These are phyloP conservation scores for Bullera alba DNA, from an alignment of 768 basidiomycete genomes.

Conservation along the genomic window DNA sequence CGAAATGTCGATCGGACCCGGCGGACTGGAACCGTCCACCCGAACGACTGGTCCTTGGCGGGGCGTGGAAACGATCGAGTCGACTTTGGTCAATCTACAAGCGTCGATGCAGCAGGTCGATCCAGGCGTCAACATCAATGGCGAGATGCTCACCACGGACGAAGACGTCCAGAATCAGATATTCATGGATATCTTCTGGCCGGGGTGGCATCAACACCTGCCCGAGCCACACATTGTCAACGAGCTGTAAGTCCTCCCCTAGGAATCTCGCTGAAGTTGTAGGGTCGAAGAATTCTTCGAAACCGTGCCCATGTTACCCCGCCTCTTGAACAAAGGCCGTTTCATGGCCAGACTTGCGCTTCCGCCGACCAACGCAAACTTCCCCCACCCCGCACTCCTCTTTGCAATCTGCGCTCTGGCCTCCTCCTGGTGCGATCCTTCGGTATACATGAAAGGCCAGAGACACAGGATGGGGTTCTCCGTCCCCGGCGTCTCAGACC, in stretches of 20 bases:
- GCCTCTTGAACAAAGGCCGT: constrained; percentile 61
- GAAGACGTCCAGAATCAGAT: constrained; percentile 33
- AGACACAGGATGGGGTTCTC: neutral
- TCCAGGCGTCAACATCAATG: constrained; percentile 1
- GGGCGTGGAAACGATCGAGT: constrained; percentile 24
- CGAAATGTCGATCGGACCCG: no score
- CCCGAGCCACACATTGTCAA: constrained; percentile 40
- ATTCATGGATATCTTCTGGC: constrained; percentile 41
- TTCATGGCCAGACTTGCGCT: constrained; percentile 64
- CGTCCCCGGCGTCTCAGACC: neutral
- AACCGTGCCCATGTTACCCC: constrained; percentile 66
- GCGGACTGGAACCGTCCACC: constrained; percentile 8
- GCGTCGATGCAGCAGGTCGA: neutral
- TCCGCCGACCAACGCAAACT: constrained; percentile 65
- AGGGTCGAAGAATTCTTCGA: constrained; percentile 77
- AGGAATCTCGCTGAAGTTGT: neutral
- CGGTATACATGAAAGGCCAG: constrained; percentile 7
- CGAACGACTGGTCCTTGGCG: constrained; percentile 26
- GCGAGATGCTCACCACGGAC: constrained; percentile 13
- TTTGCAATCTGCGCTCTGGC: constrained; percentile 79
- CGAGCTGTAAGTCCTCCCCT: constrained; percentile 23
- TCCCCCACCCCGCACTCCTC: constrained; percentile 63
- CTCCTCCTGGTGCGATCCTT: constrained; percentile 47
- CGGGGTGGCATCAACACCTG: constrained; percentile 34
- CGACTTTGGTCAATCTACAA: neutral